Percentiles rank a stretch among this genome's conserved stretches.
These are phyloP conservation scores for Chaetoscypha palmicola DNA, from an alignment of 2,329 filamentous ascomycete genomes.

Conservation along the genomic window DNA sequence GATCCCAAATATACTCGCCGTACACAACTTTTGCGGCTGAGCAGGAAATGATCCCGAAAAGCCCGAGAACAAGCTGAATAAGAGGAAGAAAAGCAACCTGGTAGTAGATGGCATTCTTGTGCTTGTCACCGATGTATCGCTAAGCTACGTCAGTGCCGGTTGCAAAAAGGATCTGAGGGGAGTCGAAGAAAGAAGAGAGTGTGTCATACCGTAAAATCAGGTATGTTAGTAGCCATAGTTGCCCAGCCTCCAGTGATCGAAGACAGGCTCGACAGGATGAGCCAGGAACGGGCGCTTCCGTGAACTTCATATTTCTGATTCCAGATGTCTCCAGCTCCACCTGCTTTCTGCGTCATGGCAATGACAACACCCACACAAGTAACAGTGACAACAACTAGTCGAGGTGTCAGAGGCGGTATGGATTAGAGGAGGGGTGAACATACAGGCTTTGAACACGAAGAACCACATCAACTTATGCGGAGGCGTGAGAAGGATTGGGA, in stretches of 20 bases:
- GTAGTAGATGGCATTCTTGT: slow-evolving; percentile 19
- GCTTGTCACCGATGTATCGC: slow-evolving; percentile 1
- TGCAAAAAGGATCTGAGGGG: background rate
- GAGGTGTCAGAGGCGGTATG: background rate
- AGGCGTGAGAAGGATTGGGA: slow-evolving; percentile 43
- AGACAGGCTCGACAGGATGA: slow-evolving; percentile 23
- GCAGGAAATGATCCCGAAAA: slow-evolving; percentile 29
- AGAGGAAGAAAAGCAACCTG: slow-evolving; percentile 26
- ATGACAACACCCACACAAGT: slow-evolving; percentile 21
- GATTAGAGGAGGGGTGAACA: background rate
- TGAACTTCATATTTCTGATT: slow-evolving; percentile 20
- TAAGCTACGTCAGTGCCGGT: slow-evolving; percentile 13
- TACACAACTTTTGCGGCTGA: slow-evolving; percentile 30
- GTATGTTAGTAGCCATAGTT: slow-evolving; percentile 24
- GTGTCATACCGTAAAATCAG: slow-evolving; percentile 13
- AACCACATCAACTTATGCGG: slow-evolving; percentile 40
- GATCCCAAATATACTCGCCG: slow-evolving; percentile 30
- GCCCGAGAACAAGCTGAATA: slow-evolving; percentile 23
- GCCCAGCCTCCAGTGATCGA: slow-evolving; percentile 26
- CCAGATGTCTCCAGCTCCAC: slow-evolving; percentile 23
- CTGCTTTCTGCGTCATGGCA: slow-evolving; percentile 22
- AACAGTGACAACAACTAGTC: slow-evolving; percentile 19
- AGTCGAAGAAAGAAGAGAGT: background rate
- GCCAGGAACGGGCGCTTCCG: slow-evolving; percentile 21
- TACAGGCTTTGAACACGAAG: slow-evolving; percentile 42